Conservation (phyloP, 352 stramenopile genomes). For the Blastocystis sp. region DNA sequence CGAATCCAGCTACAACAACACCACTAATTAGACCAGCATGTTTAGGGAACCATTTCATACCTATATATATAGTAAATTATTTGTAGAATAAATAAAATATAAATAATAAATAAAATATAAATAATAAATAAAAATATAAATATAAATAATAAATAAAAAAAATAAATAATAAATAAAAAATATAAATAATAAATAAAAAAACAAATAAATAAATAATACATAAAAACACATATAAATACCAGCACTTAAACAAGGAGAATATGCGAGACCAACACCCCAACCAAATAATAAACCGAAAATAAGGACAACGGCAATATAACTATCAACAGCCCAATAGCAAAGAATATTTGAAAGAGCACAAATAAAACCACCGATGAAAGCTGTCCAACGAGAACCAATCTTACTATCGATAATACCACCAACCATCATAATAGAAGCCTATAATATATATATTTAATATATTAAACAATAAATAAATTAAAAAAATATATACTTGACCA, state of each 20-base stretch:
- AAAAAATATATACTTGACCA: conserved; percentile 16
- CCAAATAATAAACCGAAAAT: conserved; percentile 31
- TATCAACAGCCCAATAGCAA: conserved; percentile 14
- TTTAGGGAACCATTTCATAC: conserved; percentile 32
- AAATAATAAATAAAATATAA: too few relatives aligned
- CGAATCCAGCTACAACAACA: conserved; percentile 32
- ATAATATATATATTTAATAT: conserved; percentile 34
- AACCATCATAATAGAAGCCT: conserved; percentile 33
- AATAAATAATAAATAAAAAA: too few relatives aligned
- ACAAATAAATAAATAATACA: too few relatives aligned
- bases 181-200: too few relatives aligned
- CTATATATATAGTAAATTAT: too few relatives aligned
- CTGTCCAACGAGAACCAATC: conserved; percentile 4
- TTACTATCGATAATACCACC: conserved; percentile 9
- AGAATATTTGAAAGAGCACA: conserved; percentile 3
- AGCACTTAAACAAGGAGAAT: conserved; percentile 25
- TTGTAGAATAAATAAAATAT: too few relatives aligned
- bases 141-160: too few relatives aligned
- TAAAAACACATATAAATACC: not conserved
- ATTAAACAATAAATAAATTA: conserved; percentile 26
- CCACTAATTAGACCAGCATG: conserved; percentile 21
- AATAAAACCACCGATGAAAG: conserved; percentile 7
- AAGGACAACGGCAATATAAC: conserved; percentile 12
- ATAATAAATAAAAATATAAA: too few relatives aligned
- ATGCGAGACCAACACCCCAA: conserved; percentile 15